Evolutionary conservation across 768 basidiomycete genomes (phyloP).

Genomic region (Termitomyces sp.): DNA sequence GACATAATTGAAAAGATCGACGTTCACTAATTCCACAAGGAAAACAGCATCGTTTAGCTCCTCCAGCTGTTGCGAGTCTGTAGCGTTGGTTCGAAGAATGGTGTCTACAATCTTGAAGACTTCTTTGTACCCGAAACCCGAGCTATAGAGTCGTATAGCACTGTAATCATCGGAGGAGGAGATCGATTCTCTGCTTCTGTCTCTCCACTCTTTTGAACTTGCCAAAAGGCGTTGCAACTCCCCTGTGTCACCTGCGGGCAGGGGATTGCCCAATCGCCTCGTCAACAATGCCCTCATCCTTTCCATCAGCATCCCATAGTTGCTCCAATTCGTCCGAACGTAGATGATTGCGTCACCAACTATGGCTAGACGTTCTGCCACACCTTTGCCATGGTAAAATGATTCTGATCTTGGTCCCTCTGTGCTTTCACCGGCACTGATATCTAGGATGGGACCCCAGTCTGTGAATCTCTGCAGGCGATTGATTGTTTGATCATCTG

Average conservation of each 20-base stretch:
- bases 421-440: too few species aligned
- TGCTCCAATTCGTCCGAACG: conserved; percentile 16
- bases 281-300: conserved; percentile 9
- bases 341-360: conserved; percentile 15
- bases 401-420: neutral
- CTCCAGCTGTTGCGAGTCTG: conserved; percentile 5
- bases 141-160: conserved; percentile 17
- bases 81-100: conserved; percentile 13
- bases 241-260: neutral
- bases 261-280: neutral
- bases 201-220: conserved; percentile 16
- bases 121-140: conserved; percentile 15
- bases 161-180: neutral
- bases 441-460: conserved; percentile 9
- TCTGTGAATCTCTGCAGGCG: conserved; percentile 12
- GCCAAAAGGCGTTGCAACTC: conserved; percentile 6
- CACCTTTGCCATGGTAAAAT: conserved; percentile 16
- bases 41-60: conserved; percentile 17
- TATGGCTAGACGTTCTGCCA: conserved; percentile 12
- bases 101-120: conserved; percentile 18
- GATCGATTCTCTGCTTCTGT: neutral
- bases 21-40: conserved; percentile 20
- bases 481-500: conserved; percentile 2
- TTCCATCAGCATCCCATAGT: conserved; percentile 15
- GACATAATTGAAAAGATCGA: conserved; percentile 21